phyloP scores from a whole-genome alignment of 176 grass and related monocot species.

The Canna indica region DNA sequence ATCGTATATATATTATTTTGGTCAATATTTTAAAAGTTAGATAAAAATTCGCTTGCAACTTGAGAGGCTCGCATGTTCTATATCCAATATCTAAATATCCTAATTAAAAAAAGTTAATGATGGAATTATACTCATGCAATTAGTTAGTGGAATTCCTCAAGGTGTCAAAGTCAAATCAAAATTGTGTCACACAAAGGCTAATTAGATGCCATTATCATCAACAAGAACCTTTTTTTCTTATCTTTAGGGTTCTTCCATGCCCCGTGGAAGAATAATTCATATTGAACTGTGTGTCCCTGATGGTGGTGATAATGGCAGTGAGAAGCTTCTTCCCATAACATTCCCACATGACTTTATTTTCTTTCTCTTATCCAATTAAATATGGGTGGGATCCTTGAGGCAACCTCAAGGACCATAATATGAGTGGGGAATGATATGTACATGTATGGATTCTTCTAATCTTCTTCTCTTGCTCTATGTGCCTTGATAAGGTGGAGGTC shows the following conservation, averaged over 20 bases:
- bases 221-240: background rate
- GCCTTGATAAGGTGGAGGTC: background rate
- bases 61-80: too few species aligned
- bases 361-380: background rate
- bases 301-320: background rate
- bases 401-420: background rate
- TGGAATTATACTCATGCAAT: too few species aligned
- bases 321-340: background rate
- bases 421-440: too few species aligned
- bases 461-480: background rate
- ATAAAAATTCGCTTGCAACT: too few species aligned
- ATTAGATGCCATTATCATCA: background rate
- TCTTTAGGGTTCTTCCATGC: background rate
- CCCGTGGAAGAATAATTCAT: slow-evolving; percentile 7
- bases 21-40: too few species aligned
- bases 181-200: background rate
- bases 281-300: background rate
- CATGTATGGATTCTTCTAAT: too few species aligned
- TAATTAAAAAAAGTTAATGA: too few species aligned
- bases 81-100: too few species aligned
- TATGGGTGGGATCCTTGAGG: background rate
- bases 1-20: too few species aligned
- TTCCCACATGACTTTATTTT: background rate
- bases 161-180: background rate
- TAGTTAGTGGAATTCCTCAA: too few species aligned